Base-by-base conservation (phyloP, 306 rosid genomes). In the Acmispon strigosus region DNA sequence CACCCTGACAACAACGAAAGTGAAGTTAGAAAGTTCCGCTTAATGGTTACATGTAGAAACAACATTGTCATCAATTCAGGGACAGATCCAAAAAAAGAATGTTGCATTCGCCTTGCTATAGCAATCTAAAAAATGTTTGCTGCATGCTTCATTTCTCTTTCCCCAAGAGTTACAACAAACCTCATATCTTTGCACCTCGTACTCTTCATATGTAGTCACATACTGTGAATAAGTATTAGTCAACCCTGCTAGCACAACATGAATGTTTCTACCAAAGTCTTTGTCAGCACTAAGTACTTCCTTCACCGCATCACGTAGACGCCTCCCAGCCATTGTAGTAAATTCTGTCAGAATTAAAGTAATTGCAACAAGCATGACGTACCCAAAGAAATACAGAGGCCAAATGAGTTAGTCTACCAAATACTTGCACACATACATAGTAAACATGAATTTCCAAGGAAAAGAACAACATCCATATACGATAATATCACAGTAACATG, bases 241-340 rank as follows among this genome's bases (percentile, higher is more conserved):
- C 86, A 94, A 80, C 76, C 98, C 98, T 4, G 98, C 98, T 69
- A 94, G 70, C 51, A 94, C 91, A 71, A 94, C 87, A 37, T 89
- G 90, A 80, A 86, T 68, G 62, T 74, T 65, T 72, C 68, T 70
- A 60, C 79, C 83, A 3, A 79, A 83, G 47, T 67, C 83, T 61
- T 82, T 84, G 62, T 32, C 64, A 27, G 66, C 77, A 18, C 84
- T 78, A 17, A 94, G 81, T 74, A 80, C 95, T 1, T 87, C 69
- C 86, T 65, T 89, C 76, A 94, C 96, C 32, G 96, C 98, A 89
- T 94, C 98, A 36, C 96, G 97, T 22, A 94, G 97, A 15, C 88
- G 96, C 85, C 98, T 86, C 59, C 98, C 98, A 73, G 98, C 97
- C 98, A 94, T 94, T 63, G 98, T 88, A 17, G 98, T 85, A 74